Conservation (phyloP, 768 basidiomycete genomes). For the Tulasnella sp. region DNA sequence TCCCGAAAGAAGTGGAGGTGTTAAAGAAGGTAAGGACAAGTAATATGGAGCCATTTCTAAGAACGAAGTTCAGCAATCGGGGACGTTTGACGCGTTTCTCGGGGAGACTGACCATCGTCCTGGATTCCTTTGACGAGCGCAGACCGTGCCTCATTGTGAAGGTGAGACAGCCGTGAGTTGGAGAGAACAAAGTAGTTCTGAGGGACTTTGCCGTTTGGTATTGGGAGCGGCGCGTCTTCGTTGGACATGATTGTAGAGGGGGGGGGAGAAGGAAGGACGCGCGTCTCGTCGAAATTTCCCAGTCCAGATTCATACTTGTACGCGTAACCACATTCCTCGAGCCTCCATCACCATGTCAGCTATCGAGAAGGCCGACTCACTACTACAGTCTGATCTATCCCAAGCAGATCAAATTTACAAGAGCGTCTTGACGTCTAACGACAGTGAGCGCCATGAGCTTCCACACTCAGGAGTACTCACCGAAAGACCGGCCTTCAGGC, state of each 20-base stretch:
- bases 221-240: conserved; percentile 75
- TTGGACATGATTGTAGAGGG: conserved; percentile 55
- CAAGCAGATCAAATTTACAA: conserved; percentile 74
- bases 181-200: conserved; percentile 75
- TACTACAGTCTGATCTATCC: conserved; percentile 48
- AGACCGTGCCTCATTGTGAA: conserved; percentile 64
- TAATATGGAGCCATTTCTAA: conserved; percentile 87
- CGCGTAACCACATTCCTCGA: conserved; percentile 33
- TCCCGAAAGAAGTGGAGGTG: conserved; percentile 28
- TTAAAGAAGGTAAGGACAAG: conserved; percentile 37
- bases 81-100: conserved; percentile 16
- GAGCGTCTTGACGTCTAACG: conserved; percentile 45
- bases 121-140: conserved; percentile 70
- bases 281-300: conserved; percentile 27
- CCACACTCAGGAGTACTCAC: neutral
- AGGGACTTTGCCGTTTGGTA: conserved; percentile 79
- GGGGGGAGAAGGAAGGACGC: conserved; percentile 24
- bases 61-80: neutral
- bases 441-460: neutral
- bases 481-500: conserved; percentile 34
- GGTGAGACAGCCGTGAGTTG: conserved; percentile 53
- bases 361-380: conserved; percentile 55
- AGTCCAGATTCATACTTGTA: conserved; percentile 38
- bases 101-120: conserved; percentile 61
- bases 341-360: conserved; percentile 1